Evolutionary conservation across 495 filamentous ascomycete genomes (phyloP), one percentile per base, ranked within the genome.

Genomic region (Aspergillus egyptiacus): DNA sequence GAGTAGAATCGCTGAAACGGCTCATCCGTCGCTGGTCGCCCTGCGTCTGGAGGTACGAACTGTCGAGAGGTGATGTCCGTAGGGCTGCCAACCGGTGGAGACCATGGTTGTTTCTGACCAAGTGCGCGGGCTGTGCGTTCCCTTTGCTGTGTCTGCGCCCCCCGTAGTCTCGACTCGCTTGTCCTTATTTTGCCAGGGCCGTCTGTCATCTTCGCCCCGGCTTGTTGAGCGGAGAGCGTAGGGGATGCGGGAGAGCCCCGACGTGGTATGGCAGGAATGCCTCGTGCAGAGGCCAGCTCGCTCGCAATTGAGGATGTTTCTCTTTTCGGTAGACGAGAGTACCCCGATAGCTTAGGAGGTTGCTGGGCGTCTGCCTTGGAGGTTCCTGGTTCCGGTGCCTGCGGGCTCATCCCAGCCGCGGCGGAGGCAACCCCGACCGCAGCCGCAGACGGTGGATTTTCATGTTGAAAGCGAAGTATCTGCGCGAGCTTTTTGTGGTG

Each of bases 271-370:
- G 83, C 73, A 2, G 86, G 86, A 51, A 95, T 96, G 15, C 91
- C 91, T 50, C 91, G 75, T 5, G 89, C 91, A 2, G 87, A 89
- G 0, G 91, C 91, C 6, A 96, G 71, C 55, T 96, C 94, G 60
- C 82, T 96, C 28, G 89, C 91, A 46, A 96, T 94, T 3, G 90
- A 94, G 0, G 91, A 91, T 5, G 82, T 78, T 25, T 89, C 88
- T 35, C 83, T 80, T 55, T 57, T 75, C 43, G 61, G 78, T 56
- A 73, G 69, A 55, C 67, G 84, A 60, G 63, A 71, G 61, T 62
- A 71, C 44, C 55, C 64, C n/a, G 46, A 54, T 17, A 68, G 58
- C 39, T 62, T 62, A 24, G 72, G 67, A 20, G 62, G 65, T 20
- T 65, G 64, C 33, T 66, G 62, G 6, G 61, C 39, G 51, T 70